These are phyloP conservation scores for Haplosporangium sp. DNA, from an alignment of 371 early-diverging fungal genomes.

Conservation along the genomic window DNA sequence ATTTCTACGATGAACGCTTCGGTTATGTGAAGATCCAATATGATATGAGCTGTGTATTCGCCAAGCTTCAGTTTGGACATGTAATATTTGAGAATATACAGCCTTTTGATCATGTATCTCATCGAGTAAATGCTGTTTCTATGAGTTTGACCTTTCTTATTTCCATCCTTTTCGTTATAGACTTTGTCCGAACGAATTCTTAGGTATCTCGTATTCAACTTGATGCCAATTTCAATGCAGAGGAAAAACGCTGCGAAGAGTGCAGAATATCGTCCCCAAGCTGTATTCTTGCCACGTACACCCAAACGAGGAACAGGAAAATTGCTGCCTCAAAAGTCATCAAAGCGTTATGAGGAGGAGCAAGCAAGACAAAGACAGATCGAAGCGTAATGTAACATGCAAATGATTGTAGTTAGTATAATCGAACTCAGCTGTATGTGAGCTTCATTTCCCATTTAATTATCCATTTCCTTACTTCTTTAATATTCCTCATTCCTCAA, in stretches of 20 bases:
- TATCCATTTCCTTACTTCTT: no score
- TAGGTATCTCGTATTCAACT: conserved; percentile 8
- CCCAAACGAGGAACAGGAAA: conserved; percentile 8
- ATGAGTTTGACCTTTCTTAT: no score
- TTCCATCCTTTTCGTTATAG: neutral
- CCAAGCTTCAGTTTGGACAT: conserved; percentile 16
- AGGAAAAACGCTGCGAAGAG: conserved; percentile 3
- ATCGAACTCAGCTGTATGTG: no score
- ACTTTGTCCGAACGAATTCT: conserved; percentile 8
- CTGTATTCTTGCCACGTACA: conserved; percentile 13
- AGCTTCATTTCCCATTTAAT: no score
- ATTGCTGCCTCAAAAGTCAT: conserved; percentile 9
- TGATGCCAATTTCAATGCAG: conserved; percentile 13
- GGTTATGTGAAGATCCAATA: conserved; percentile 1
- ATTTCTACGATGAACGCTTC: conserved; percentile 15
- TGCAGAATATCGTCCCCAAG: conserved; percentile 17
- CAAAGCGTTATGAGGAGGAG: neutral
- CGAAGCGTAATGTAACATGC: no score
- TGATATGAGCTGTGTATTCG: neutral
- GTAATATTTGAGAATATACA: conserved; percentile 1
- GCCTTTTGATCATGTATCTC: no score
- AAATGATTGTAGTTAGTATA: no score
- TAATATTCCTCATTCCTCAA: no score
- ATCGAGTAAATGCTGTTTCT: no score
- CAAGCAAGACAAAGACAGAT: no score